These are phyloP conservation scores for Wickerhamiella australiensis DNA, from an alignment of 805 yeast genomes.

Conservation along the genomic window DNA sequence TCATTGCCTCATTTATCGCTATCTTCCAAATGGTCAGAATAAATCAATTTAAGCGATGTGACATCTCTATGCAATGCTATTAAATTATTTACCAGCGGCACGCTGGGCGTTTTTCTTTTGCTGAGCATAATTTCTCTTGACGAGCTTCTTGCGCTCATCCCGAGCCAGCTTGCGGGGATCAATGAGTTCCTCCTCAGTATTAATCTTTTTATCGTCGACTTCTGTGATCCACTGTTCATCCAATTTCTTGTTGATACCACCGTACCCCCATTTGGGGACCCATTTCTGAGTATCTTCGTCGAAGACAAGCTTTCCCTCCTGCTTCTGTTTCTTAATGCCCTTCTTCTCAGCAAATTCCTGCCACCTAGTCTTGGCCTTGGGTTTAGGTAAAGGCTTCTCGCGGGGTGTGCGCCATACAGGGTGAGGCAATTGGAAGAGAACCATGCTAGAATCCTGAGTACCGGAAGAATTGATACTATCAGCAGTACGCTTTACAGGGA, in stretches of 20 bases:
- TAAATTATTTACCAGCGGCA: slow-evolving; percentile 13
- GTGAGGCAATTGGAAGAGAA: slow-evolving; percentile 74
- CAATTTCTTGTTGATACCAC: slow-evolving; percentile 75
- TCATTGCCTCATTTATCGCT: too few relatives aligned
- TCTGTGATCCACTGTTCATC: slow-evolving; percentile 96
- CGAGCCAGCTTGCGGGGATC: slow-evolving; percentile 81
- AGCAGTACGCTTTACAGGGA: slow-evolving; percentile 80
- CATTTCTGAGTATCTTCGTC: slow-evolving; percentile 88
- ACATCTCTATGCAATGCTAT: not conserved
- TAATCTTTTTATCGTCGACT: slow-evolving; percentile 48
- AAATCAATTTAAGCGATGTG: not conserved
- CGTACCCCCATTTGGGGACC: slow-evolving; percentile 98
- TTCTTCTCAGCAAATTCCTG: slow-evolving; percentile 90
- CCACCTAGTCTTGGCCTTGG: slow-evolving; percentile 91
- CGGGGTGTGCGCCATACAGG: slow-evolving; percentile 77
- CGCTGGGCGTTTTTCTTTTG: slow-evolving; percentile 57
- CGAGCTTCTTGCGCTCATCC: slow-evolving; percentile 68
- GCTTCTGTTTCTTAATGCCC: slow-evolving; percentile 84
- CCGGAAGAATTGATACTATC: slow-evolving; percentile 51
- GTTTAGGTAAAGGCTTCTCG: slow-evolving; percentile 90
- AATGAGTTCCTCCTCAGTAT: slow-evolving; percentile 40
- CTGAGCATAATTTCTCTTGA: slow-evolving; percentile 74
- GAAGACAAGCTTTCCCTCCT: slow-evolving; percentile 75
- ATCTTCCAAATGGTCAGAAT: too few relatives aligned
- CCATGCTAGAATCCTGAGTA: slow-evolving; percentile 56